Evolutionary conservation across 176 grass and related monocot species (phyloP), one percentile per base, ranked within the genome.

Genomic region (Raddia distichophylla): DNA sequence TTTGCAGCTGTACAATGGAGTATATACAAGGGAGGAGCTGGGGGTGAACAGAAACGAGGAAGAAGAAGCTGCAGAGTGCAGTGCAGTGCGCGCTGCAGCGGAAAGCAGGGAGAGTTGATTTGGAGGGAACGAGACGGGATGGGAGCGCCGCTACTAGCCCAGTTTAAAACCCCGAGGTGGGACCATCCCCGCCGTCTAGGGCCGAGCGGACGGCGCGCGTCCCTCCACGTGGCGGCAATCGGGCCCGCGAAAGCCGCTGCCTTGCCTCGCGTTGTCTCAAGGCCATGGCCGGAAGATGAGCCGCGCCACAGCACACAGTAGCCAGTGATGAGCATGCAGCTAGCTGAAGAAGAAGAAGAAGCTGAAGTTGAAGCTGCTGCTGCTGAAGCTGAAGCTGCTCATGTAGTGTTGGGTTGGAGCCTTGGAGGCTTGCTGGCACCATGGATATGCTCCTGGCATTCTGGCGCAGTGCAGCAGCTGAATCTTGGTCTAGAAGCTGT

Each of bases 361-460:
- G 35, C 2, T 40, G 61, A 6, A 2, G 2, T 8, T 8, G 5
- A 63, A 33, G 27, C n/a, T n/a, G n/a, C n/a, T n/a, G n/a, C n/a
- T n/a, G n/a, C n/a, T n/a, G 87, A 86, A 89, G 82, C 87, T 89
- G 82, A 59, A 70, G 15, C n/a, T 54, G 66, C 18, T n/a, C 56
- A 76, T 85, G 82, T 82, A 45, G 64, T 76, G 64, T 85, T 56
- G 20, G 71, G 54, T 64, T 69, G 45, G 11, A n/a, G n/a, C n/a
- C n/a, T 64, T 27, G 27, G 27, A 27, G 69, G 75, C 76, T 81
- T 27, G 64, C 77, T 81, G 77, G 76, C 87, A 75, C 78, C 57
- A 69, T 40, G 37, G 37, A 40, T 19, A 19, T 61, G 75, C 60
- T 13, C 76, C 47, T 64, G 43, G 18, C 58, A 77, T 71, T 60